Evolutionary conservation across 2,329 filamentous ascomycete genomes (phyloP).

Genomic region (Apiospora sp.): DNA sequence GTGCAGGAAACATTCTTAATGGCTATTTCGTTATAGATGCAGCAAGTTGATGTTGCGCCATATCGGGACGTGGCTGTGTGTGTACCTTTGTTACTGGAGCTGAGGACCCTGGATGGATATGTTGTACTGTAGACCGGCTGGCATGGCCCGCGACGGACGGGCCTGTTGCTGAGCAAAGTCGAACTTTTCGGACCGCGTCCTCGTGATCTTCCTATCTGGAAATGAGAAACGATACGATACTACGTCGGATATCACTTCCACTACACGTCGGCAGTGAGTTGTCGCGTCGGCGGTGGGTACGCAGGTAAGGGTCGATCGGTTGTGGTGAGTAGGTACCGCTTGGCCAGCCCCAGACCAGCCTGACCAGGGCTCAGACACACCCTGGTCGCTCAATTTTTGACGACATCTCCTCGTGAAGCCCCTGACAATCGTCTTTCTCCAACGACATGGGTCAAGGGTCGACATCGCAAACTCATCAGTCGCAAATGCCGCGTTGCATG

Average conservation of each 20-base stretch:
- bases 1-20: constrained; percentile 11
- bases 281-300: constrained; percentile 13
- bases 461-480: constrained; percentile 30
- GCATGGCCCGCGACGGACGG: neutral
- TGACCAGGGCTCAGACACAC: constrained; percentile 35
- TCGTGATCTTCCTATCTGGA: constrained; percentile 1
- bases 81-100: neutral
- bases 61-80: constrained; percentile 1
- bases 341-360: constrained; percentile 36
- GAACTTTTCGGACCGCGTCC: neutral
- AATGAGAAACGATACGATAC: constrained; percentile 17
- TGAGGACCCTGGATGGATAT: neutral
- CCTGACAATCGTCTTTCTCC: constrained; percentile 31
- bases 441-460: constrained; percentile 53
- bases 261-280: constrained; percentile 21
- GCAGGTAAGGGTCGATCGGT: constrained; percentile 7
- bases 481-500: constrained; percentile 23
- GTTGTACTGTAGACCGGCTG: neutral
- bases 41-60: neutral
- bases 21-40: neutral
- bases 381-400: constrained; percentile 37
- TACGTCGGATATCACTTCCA: constrained; percentile 1
- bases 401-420: constrained; percentile 28
- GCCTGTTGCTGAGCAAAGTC: neutral
- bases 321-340: constrained; percentile 24